These are phyloP conservation scores for Petunia axillaris DNA, from an alignment of 257 asterid genomes.

Conservation along the genomic window DNA sequence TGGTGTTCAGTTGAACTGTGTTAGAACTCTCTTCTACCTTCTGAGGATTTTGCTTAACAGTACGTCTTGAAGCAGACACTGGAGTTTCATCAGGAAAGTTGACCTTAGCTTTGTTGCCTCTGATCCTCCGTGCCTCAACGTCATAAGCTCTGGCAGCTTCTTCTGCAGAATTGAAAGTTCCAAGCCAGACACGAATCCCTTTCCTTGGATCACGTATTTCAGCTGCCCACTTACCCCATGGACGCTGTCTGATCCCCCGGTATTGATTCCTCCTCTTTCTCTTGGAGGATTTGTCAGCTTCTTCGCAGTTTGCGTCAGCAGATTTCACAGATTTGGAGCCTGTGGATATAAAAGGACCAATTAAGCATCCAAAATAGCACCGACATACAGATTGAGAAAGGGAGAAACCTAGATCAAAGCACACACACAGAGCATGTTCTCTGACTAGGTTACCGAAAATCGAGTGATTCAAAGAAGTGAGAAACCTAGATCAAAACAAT, in stretches of 20 bases:
- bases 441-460: background rate
- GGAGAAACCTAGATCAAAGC: background rate
- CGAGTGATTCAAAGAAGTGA: background rate
- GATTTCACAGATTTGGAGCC: conserved; percentile 48
- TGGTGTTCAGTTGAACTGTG: conserved; percentile 23
- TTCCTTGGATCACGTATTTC: conserved; percentile 98
- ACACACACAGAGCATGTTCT: background rate
- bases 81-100: conserved; percentile 80
- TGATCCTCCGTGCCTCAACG: conserved; percentile 81
- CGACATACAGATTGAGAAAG: background rate
- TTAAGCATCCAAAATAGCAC: background rate
- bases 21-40: conserved; percentile 33
- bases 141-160: conserved; percentile 99
- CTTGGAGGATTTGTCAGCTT: conserved; percentile 66
- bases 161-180: conserved; percentile 95
- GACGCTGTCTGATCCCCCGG: conserved; percentile 96
- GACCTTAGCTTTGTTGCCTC: conserved; percentile 94
- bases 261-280: conserved; percentile 95
- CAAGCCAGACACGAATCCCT: conserved; percentile 99
- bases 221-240: conserved; percentile 99
- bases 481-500: background rate
- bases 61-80: conserved; percentile 43
- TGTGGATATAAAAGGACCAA: conserved; percentile 23
- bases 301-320: conserved; percentile 56
- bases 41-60: conserved; percentile 41